phyloP scores from a whole-genome alignment of 202 grass and related monocot species.

The Hordeum pubiflorum region DNA sequence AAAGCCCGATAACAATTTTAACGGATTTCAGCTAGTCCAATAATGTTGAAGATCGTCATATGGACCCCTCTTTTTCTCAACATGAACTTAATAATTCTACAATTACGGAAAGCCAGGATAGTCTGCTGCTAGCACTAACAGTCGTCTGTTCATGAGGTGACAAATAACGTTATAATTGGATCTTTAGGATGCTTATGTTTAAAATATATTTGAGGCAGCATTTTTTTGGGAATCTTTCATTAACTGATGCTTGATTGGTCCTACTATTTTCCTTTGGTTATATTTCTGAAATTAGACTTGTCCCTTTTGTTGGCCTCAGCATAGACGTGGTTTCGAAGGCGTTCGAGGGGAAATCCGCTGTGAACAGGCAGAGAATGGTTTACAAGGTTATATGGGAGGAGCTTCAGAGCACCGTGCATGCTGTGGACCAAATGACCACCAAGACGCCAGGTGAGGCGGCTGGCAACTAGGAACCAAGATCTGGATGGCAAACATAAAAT shows the following conservation, averaged over 20 bases:
- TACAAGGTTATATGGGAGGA: slow-evolving; percentile 97
- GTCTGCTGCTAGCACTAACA: background rate
- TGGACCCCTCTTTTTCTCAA: background rate
- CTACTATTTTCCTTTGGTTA: background rate
- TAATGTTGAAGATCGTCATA: background rate
- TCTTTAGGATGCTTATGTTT: background rate
- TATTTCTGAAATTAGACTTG: slow-evolving; percentile 12
- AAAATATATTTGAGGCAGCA: background rate
- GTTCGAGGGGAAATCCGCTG: slow-evolving; percentile 73
- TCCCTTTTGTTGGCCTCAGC: slow-evolving; percentile 29
- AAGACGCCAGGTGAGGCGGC: slow-evolving; percentile 62
- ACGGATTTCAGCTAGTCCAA: background rate
- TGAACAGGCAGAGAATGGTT: slow-evolving; percentile 94
- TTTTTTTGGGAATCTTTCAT: background rate
- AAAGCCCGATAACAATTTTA: too few species aligned
- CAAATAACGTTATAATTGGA: background rate
- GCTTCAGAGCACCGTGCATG: slow-evolving; percentile 80
- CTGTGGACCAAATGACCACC: slow-evolving; percentile 88
- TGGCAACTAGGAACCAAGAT: slow-evolving; percentile 12
- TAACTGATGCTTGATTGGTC: background rate
- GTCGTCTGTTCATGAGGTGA: background rate
- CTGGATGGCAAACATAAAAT: background rate
- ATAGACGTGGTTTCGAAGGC: slow-evolving; percentile 78
- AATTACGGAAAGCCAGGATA: background rate
- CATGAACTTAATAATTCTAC: background rate